Evolutionary conservation across 2,329 filamentous ascomycete species (phyloP), one percentile per base, ranked within the genome.

Genomic region (Fusarium ambrosium): DNA sequence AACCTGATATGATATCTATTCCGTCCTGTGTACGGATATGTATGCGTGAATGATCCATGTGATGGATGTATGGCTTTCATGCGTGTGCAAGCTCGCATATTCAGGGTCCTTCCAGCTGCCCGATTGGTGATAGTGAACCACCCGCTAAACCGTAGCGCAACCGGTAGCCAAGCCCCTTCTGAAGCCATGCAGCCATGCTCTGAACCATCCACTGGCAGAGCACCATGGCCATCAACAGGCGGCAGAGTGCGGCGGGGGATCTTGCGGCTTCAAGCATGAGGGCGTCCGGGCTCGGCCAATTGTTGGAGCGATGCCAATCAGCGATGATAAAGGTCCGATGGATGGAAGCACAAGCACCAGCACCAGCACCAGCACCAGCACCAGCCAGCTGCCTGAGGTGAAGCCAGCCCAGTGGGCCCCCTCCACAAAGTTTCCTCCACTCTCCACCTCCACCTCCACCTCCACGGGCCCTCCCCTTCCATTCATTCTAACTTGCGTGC

Each of bases 381-480:
- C 18, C 16, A 53, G 27, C 24, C 59, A 48, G 22, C 14, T 27
- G 32, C 32, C 32, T 34, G 32, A 34, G 11, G 32, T 29, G 34
- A 36, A 14, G 34, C 13, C 13, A 36, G 69, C 72, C 66, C 41
- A 73, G 73, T 76, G 72, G 71, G 60, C 48, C 73, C 32, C 32
- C 73, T 76, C 73, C 70, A 71, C 73, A 76, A 67, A 71, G 71
- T 69, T 67, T 71, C 63, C 68, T 73, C 71, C 70, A 75, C 73
- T 39, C 73, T 71, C 62, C 65, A 20, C 39, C 68, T 69, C 71
- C 65, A 20, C 39, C 68, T 69, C 71, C 63, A 55, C 63, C 72
- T 73, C 73, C 73, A 39, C 22, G 45, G 14, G 9, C 29, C 29
- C 70, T 67, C 70, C 67, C 58, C 64, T 69, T 66, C 62, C 11